Conservation (phyloP, 257 asterid genomes). For the Lithospermum erythrorhizon region DNA sequence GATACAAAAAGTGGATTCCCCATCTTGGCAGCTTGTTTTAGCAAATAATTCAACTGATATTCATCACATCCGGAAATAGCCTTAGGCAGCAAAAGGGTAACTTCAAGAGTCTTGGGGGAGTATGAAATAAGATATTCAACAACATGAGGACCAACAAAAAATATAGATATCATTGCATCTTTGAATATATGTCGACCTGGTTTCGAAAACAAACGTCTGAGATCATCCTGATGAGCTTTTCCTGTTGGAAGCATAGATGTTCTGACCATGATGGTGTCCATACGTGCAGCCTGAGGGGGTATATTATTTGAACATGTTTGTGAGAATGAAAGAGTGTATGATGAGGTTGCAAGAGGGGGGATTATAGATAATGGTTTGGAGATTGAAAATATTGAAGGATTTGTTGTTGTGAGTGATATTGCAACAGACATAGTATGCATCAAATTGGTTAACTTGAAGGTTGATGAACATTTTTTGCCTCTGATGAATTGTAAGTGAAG, state of each 20-base stretch:
- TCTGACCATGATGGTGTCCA: conserved; percentile 32
- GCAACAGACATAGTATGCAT: conserved; percentile 95
- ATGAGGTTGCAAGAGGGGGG: conserved; percentile 50
- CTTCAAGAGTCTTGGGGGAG: conserved; percentile 19
- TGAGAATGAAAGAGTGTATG: conserved; percentile 33
- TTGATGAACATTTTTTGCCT: conserved; percentile 33
- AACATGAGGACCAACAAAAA: conserved; percentile 42
- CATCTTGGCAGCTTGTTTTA: conserved; percentile 25
- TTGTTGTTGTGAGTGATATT: conserved; percentile 49
- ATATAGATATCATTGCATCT: conserved; percentile 16
- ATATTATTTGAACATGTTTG: too few relatives aligned
- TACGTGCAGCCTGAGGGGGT: conserved; percentile 52
- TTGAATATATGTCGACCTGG: conserved; percentile 40
- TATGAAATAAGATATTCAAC: conserved; percentile 48
- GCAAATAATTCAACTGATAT: conserved; percentile 36
- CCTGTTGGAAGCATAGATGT: conserved; percentile 78
- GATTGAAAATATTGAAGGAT: conserved; percentile 35
- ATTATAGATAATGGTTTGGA: conserved; percentile 36
- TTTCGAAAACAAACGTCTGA: conserved; percentile 46
- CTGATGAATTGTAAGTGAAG: conserved; percentile 30
- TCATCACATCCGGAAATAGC: conserved; percentile 43
- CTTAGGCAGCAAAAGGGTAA: conserved; percentile 23
- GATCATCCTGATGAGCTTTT: conserved; percentile 53
- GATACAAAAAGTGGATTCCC: conserved; percentile 32
- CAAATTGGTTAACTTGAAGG: conserved; percentile 48